These are phyloP conservation scores for Phaeomoniella chlamydospora DNA, from an alignment of 2,329 filamentous ascomycete species.

Conservation along the genomic window DNA sequence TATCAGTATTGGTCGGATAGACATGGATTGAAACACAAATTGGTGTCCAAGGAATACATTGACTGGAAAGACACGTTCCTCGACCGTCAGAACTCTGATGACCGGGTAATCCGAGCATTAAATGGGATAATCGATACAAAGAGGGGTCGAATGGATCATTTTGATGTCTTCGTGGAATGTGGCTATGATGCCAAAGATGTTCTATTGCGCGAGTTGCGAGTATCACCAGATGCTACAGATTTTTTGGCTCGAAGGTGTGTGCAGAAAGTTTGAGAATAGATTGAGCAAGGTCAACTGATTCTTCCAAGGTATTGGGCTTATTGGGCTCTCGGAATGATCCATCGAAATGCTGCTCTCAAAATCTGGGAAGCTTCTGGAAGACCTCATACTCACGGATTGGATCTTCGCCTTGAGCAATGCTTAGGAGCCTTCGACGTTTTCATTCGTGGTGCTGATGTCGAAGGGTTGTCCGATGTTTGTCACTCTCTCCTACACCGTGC, in stretches of 20 bases:
- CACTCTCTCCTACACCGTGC: neutral
- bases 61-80: conserved; percentile 59
- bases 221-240: conserved; percentile 50
- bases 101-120: conserved; percentile 38
- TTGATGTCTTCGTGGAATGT: conserved; percentile 54
- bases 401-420: conserved; percentile 53
- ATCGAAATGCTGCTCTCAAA: conserved; percentile 63
- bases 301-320: conserved; percentile 52
- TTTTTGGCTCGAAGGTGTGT: conserved; percentile 56
- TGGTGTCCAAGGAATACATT: conserved; percentile 27
- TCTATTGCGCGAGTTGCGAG: conserved; percentile 50
- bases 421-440: conserved; percentile 84
- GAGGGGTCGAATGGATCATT: conserved; percentile 52
- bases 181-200: conserved; percentile 86
- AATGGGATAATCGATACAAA: conserved; percentile 58
- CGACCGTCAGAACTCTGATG: conserved; percentile 38
- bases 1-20: conserved; percentile 64
- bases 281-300: conserved; percentile 1
- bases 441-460: conserved; percentile 54
- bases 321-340: conserved; percentile 61
- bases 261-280: neutral
- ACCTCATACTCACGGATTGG: no score
- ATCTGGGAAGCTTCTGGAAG: no score
- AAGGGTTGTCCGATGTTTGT: conserved; percentile 15
- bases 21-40: conserved; percentile 45